Conservation (phyloP, 108 stramenopile genomes). For the Fistulifera solaris region DNA sequence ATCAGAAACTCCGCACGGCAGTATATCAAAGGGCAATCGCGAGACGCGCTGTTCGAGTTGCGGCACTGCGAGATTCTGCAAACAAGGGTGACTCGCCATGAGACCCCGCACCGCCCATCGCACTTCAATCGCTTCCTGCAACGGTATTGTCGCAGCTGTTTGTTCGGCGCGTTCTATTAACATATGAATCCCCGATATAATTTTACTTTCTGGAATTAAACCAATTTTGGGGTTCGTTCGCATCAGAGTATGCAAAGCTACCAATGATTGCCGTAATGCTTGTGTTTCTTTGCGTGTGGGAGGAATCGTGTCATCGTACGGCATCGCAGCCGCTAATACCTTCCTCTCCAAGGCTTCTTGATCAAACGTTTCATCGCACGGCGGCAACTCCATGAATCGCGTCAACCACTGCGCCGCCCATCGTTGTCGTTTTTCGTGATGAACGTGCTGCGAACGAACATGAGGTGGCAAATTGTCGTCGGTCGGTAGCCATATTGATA, state of each 20-base stretch:
- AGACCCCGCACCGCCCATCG: constrained; percentile 48
- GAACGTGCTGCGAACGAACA: constrained; percentile 39
- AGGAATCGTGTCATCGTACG: constrained; percentile 12
- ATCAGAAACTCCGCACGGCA: constrained; percentile 27
- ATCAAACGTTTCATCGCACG: constrained; percentile 1
- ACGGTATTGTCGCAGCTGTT: constrained; percentile 15
- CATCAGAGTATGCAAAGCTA: constrained; percentile 27
- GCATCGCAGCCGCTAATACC: constrained; percentile 35
- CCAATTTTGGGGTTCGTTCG: neutral
- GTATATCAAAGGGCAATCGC: constrained; percentile 58
- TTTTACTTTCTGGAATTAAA: constrained; percentile 6
- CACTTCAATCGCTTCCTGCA: constrained; percentile 43
- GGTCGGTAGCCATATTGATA: constrained; percentile 42
- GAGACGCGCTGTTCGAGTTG: constrained; percentile 23
- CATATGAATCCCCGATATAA: no score
- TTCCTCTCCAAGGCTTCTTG: constrained; percentile 17
- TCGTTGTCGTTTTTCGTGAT: constrained; percentile 60
- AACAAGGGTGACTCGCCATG: no score
- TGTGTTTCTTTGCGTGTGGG: constrained; percentile 7
- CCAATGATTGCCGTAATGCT: constrained; percentile 29
- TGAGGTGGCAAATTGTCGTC: constrained; percentile 48
- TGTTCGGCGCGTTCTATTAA: constrained; percentile 23
- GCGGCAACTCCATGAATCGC: constrained; percentile 27
- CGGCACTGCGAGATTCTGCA: constrained; percentile 17
- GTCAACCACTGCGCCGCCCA: constrained; percentile 46